Base-by-base conservation (phyloP, 345 rosid species). In the Bruguiera gymnorhiza region DNA sequence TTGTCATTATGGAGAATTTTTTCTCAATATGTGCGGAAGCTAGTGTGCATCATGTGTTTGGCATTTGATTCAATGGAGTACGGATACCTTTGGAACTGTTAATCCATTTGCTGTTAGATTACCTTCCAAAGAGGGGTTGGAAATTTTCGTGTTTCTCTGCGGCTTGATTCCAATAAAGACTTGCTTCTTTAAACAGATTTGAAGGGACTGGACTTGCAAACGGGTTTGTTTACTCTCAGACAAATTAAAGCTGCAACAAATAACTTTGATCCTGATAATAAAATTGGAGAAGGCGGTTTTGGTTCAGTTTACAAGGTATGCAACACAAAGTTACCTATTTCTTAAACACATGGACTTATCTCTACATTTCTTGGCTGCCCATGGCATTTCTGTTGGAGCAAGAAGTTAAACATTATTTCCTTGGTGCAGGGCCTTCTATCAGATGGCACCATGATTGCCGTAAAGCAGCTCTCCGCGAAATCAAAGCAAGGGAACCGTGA, bases 251-350 rank as follows among this genome's bases (percentile, higher is more conserved):
- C 66, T 4, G 77, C 83, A 15, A 79, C 79, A 53, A 75, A 69
- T 62, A 79, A 75, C 76, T 75, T 79, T 55, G 73, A 69, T 61
- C 50, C 50, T 31, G 69, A 46, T n/a, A 60, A 72, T 63, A 79
- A 79, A 50, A 79, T 79, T 64, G 83, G 83, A 60, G 83, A 79
- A 75, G 83, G 83, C 7, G 79, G 83, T 21, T 79, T 79, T 60
- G 83, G 77, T 50, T 55, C 79, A 24, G 79, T 79, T 34, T 79
- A 68, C 68, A 79, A 72, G 83, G 79, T 72, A 73, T 26, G 8
- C 19, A 11, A 9, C 8, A 60, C 1, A 60, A 30, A 53, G 3
- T 53, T 60, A 18, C 23, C 58, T 60, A 8, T 11, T 29, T 36
- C 21, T 34, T 54, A 27, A 13, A 54, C 23, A 5, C 58, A 64